Evolutionary conservation across 352 stramenopile genomes (phyloP).

Genomic region (Pythium coloratum): DNA sequence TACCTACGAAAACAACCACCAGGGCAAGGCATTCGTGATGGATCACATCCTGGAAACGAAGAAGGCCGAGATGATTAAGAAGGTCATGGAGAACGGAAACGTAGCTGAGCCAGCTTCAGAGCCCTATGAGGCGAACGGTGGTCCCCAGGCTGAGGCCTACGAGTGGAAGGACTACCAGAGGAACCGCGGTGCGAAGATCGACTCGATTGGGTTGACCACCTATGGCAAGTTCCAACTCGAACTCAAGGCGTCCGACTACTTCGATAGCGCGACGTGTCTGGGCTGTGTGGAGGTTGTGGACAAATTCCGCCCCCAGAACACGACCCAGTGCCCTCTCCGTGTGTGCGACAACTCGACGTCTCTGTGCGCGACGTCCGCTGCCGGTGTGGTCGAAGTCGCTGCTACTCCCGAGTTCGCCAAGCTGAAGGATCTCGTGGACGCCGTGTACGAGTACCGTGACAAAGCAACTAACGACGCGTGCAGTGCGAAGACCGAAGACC

Average conservation of each 20-base stretch:
- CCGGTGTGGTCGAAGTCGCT: not conserved
- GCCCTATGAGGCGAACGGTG: not conserved
- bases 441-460: constrained; percentile 42
- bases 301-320: constrained; percentile 43
- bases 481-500: constrained; percentile 21
- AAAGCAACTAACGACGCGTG: constrained; percentile 57
- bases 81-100: not conserved
- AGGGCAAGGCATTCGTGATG: not conserved
- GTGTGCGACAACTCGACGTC: constrained; percentile 37
- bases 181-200: constrained; percentile 35
- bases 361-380: constrained; percentile 25
- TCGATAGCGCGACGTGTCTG: constrained; percentile 34
- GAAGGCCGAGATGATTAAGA: not conserved
- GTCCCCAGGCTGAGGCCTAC: constrained; percentile 3
- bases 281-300: constrained; percentile 63
- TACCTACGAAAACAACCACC: not conserved
- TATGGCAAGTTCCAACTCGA: constrained; percentile 60
- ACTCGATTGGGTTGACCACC: constrained; percentile 37
- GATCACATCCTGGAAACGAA: not conserved
- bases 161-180: constrained; percentile 65
- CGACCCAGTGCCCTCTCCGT: constrained; percentile 35
- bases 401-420: constrained; percentile 27
- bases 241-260: constrained; percentile 56
- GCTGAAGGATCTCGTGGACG: constrained; percentile 23
- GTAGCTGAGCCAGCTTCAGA: not conserved